Evolutionary conservation across 1,284 basidiomycete species (phyloP).

Genomic region (Cutaneotrichosporon daszewskae): DNA sequence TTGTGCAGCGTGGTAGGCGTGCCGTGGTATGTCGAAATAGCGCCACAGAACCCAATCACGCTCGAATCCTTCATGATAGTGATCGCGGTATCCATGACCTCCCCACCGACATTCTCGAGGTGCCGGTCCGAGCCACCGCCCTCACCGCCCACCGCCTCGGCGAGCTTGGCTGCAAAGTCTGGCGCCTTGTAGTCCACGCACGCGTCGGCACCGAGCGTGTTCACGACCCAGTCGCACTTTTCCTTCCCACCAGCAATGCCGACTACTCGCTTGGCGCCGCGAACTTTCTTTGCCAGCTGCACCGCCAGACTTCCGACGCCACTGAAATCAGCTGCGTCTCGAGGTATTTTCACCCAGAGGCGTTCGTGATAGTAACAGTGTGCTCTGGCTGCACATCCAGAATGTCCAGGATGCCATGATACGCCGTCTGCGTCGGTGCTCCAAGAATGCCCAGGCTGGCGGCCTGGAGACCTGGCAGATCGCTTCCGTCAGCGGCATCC

Average conservation of each 20-base stretch:
- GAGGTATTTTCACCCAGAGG: slow-evolving; percentile 29
- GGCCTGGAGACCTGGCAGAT: slow-evolving; percentile 2
- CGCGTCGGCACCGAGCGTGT: slow-evolving; percentile 49
- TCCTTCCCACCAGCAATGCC: slow-evolving; percentile 51
- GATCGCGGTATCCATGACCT: slow-evolving; percentile 43
- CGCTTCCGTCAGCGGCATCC: too few species aligned
- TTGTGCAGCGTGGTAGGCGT: slow-evolving; percentile 12
- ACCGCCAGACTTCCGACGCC: slow-evolving; percentile 33
- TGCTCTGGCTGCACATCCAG: slow-evolving; percentile 40
- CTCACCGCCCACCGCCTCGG: slow-evolving; percentile 12
- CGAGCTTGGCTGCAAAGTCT: slow-evolving; percentile 6
- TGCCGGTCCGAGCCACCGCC: slow-evolving; percentile 34
- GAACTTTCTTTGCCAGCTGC: slow-evolving; percentile 45
- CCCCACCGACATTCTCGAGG: slow-evolving; percentile 49
- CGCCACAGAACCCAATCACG: slow-evolving; percentile 47
- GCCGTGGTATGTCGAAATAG: slow-evolving; percentile 7
- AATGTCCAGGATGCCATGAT: slow-evolving; percentile 36
- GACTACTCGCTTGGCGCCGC: slow-evolving; percentile 49
- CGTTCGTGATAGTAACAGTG: slow-evolving; percentile 46
- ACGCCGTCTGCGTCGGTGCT: slow-evolving; percentile 32
- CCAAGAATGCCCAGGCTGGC: slow-evolving; percentile 27
- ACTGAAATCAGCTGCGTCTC: slow-evolving; percentile 12
- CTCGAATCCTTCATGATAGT: slow-evolving; percentile 43
- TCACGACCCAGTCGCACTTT: slow-evolving; percentile 50
- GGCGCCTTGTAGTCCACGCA: slow-evolving; percentile 52